A percentile compares a stretch with the other conserved stretches of the same genome.
Conservation (phyloP, 225 moss, liverwort and hornwort species). For the Thuidium tamariscinum region DNA sequence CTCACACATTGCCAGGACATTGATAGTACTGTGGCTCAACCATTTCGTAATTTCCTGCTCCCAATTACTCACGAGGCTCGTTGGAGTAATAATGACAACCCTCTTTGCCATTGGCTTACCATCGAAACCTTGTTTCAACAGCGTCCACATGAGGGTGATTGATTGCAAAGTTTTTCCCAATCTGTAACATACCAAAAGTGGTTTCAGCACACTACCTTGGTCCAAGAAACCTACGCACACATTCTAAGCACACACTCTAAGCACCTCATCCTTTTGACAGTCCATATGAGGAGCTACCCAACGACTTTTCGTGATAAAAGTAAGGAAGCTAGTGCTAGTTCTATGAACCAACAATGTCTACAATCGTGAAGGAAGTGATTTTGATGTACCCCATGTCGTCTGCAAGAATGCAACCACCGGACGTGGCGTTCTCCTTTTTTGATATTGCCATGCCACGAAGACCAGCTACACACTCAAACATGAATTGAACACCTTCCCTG, state of each 20-base stretch:
- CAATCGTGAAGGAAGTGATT: neutral
- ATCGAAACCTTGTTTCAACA: constrained; percentile 82
- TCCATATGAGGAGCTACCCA: neutral
- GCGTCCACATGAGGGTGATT: constrained; percentile 94
- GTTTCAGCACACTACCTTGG: neutral
- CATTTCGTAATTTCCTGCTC: constrained; percentile 94
- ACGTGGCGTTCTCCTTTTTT: constrained; percentile 27
- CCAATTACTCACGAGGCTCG: constrained; percentile 98
- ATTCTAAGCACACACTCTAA: neutral
- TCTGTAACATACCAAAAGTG: constrained; percentile 12
- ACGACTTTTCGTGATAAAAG: neutral
- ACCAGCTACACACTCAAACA: constrained; percentile 97
- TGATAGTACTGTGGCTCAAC: constrained; percentile 63
- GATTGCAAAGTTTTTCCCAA: constrained; percentile 96
- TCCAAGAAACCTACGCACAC: neutral
- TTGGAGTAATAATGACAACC: constrained; percentile 90
- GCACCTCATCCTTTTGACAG: neutral
- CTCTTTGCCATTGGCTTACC: constrained; percentile 76
- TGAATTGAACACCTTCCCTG: constrained; percentile 99
- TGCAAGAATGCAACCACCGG: constrained; percentile 93
- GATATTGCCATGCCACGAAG: constrained; percentile 73
- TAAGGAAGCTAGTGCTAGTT: neutral
- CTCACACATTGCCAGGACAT: constrained; percentile 88
- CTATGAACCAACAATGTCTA: neutral
- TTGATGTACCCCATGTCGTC: constrained; percentile 89